These are phyloP conservation scores for Tagetes erecta DNA, from an alignment of 129 eudicot species.

Conservation along the genomic window DNA sequence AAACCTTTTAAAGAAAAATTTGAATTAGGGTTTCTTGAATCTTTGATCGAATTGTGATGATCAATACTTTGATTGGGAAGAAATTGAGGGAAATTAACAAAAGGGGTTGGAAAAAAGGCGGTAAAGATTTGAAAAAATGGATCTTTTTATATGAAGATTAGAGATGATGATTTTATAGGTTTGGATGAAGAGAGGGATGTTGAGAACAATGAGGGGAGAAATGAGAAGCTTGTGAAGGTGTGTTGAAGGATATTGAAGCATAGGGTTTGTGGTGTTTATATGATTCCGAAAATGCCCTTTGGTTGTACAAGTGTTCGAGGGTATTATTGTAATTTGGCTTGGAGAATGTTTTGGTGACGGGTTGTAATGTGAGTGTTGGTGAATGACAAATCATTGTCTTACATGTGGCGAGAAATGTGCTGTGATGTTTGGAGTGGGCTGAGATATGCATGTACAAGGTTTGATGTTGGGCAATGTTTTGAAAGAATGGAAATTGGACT, in stretches of 20 bases:
- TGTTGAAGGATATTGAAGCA: slow-evolving; percentile 25
- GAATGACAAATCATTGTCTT: slow-evolving; percentile 7
- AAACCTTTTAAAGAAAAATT: slow-evolving; percentile 14
- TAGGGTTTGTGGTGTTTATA: slow-evolving; percentile 17
- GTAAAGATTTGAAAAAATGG: slow-evolving; percentile 24
- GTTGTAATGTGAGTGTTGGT: background rate
- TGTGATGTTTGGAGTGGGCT: background rate
- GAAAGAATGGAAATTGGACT: background rate
- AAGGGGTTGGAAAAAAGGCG: slow-evolving; percentile 23
- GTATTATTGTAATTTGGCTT: slow-evolving; percentile 7
- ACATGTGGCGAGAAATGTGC: slow-evolving; percentile 7
- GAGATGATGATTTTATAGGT: slow-evolving; percentile 30
- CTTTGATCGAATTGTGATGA: background rate
- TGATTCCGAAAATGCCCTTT: slow-evolving; percentile 23
- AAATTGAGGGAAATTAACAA: background rate
- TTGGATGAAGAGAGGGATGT: slow-evolving; percentile 25
- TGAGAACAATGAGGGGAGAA: slow-evolving; percentile 25
- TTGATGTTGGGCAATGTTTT: background rate
- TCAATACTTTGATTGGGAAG: background rate
- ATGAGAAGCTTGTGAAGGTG: slow-evolving; percentile 38
- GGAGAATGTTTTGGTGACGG: background rate
- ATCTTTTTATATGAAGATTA: slow-evolving; percentile 30
- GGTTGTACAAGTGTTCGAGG: background rate
- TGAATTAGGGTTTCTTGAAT: slow-evolving; percentile 12
- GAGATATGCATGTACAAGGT: background rate